Evolutionary conservation across 1,284 basidiomycete species (phyloP), one percentile per base, ranked within the genome.

Genomic region (Takashimella koratensis): DNA sequence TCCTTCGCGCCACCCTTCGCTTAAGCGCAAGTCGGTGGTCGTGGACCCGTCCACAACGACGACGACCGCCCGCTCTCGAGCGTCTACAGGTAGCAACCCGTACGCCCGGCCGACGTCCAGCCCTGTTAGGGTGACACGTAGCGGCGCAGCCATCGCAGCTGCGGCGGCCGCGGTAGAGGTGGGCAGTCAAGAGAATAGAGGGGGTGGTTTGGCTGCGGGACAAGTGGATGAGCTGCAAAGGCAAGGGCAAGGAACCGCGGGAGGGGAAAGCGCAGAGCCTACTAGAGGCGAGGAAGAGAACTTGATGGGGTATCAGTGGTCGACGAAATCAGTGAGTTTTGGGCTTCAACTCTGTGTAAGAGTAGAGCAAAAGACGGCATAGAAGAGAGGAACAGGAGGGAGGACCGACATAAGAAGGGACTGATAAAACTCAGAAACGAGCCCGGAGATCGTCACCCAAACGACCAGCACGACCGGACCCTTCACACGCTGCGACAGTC

Each of bases 231-330:
- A 5, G 40, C 40, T 16, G 40, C 40, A 5, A 20, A 16, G 5
- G 40, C 40, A 16, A 20, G n/a, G 5, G 21, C 21, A 16, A 20
- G 24, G 6, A 5, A 6, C 24, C 23, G 10, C 24, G 5, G 49
- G 39, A n/a, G 41, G 19, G 30, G 27, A 39, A 19, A 26, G 23
- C 25, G 52, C 20, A 4, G 66, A 67, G 52, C 65, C 68, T 0
- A 23, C 59, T 10, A 56, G 67, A 24, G 65, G 67, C 3, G 65
- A 71, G 45, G 68, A 71, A 53, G 67, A 66, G 57, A 67, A 68
- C 48, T 45, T 67, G 49, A 64, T 64, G 42, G 58, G 58, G 11
- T 68, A 64, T 51, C 60, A 64, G 52, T 57, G 54, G 54, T 23
- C 4, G 45, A 42, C 44, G 11, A 47, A 19, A 42, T 54, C 48